Conservation (phyloP, 2,329 filamentous ascomycete genomes). For the Ophiostoma sp. region DNA sequence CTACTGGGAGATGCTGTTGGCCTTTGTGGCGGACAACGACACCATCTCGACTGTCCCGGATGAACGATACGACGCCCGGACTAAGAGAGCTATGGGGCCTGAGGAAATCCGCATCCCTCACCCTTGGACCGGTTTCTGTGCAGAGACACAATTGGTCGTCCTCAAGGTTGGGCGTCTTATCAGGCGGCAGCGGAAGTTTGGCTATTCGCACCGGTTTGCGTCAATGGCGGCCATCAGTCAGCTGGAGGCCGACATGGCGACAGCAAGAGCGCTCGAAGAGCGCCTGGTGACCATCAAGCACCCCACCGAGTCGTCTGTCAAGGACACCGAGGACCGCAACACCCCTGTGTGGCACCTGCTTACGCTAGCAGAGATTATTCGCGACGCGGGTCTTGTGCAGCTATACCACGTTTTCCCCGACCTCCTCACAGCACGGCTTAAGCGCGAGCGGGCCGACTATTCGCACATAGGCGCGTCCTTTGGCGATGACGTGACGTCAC, state of each 20-base stretch:
- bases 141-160: constrained; percentile 41
- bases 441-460: constrained; percentile 29
- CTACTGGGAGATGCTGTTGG: constrained; percentile 56
- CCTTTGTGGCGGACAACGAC: constrained; percentile 46
- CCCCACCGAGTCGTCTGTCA: constrained; percentile 43
- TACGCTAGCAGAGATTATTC: constrained; percentile 48
- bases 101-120: constrained; percentile 37
- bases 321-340: constrained; percentile 47
- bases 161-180: constrained; percentile 43
- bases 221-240: constrained; percentile 30
- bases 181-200: constrained; percentile 34
- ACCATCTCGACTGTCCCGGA: constrained; percentile 35
- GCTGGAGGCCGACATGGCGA: constrained; percentile 35
- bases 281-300: constrained; percentile 43
- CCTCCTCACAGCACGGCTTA: constrained; percentile 42
- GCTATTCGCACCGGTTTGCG: constrained; percentile 36
- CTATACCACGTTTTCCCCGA: constrained; percentile 51
- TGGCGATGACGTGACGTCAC: constrained; percentile 8
- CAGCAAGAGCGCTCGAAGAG: constrained; percentile 41
- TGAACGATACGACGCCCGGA: neutral
- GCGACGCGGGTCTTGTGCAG: constrained; percentile 48
- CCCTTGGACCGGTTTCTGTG: constrained; percentile 46
- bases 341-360: constrained; percentile 50
- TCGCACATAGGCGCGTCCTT: constrained; percentile 17
- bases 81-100: constrained; percentile 15